These are phyloP conservation scores for Mycosphaerella sp. DNA, from an alignment of 2,329 filamentous ascomycete genomes.

Conservation along the genomic window DNA sequence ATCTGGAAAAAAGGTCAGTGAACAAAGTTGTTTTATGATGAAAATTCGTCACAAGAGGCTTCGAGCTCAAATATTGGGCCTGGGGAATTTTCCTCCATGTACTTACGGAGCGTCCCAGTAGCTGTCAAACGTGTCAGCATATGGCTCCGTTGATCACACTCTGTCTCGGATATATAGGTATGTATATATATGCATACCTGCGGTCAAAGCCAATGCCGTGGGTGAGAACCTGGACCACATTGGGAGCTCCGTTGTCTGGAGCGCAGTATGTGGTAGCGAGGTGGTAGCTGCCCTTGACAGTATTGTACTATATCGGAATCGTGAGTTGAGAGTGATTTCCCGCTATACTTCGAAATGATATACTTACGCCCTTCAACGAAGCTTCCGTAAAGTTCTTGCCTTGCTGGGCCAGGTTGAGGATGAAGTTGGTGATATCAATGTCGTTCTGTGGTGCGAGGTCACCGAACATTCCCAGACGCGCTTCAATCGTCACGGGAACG, in stretches of 20 bases:
- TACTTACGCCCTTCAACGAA: constrained; percentile 36
- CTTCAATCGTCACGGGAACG: constrained; percentile 48
- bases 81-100: too few relatives aligned
- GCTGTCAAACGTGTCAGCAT: constrained; percentile 47
- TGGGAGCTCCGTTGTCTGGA: constrained; percentile 41
- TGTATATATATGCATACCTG: constrained; percentile 29
- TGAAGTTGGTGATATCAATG: constrained; percentile 53
- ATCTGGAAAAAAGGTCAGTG: too few relatives aligned
- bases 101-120: constrained; percentile 55
- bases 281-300: constrained; percentile 49
- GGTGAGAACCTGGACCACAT: constrained; percentile 45
- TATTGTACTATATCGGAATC: constrained; percentile 35
- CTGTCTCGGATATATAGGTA: too few relatives aligned
- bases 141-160: constrained; percentile 25
- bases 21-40: too few relatives aligned
- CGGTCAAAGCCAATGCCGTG: constrained; percentile 51
- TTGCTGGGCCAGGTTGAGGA: constrained; percentile 45
- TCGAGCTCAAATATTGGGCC: too few relatives aligned
- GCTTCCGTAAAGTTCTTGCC: constrained; percentile 46
- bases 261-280: constrained; percentile 57
- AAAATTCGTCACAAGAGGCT: too few relatives aligned
- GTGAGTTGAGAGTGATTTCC: too few relatives aligned
- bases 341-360: too few relatives aligned
- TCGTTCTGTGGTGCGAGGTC: constrained; percentile 41
- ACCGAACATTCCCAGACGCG: constrained; percentile 51